Evolutionary conservation across 2,329 filamentous ascomycete species (phyloP), one percentile per base, ranked within the genome.

Genomic region (Penicillium sp.): DNA sequence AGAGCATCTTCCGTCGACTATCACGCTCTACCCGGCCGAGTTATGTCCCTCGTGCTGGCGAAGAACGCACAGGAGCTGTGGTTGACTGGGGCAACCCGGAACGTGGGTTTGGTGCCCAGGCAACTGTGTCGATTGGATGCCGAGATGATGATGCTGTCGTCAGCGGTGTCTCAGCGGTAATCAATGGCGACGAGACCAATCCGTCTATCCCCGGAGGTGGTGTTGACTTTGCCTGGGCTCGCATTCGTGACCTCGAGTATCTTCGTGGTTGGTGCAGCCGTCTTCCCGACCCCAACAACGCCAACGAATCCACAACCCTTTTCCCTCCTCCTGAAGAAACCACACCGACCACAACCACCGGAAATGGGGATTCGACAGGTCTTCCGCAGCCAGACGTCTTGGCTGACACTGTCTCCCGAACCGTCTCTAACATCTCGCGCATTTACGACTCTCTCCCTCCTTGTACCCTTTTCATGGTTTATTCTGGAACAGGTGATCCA

Each of bases 31-130:
- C 75, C 25, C 72, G 73, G 48, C 63, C 71, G 16, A 72, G 73
- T 38, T 78, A 78, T 66, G 68, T 50, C 61, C 69, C 55, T 59
- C 47, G 51, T 0, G 28, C 61, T 6, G 66, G 56, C 11, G 64
- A 69, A 38, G 69, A 68, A 52, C 68, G 72, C 31, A 77, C 75
- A 0, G 78, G 78, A 3, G 86, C 86, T 14, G 80, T 95, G 31
- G 82, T 97, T 22, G 94, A 99, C 74, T 96, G 93, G 88, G 93
- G 92, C 48, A 88, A 91, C 57, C 89, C 90, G 14, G 82, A 81
- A 60, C 79, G 82, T 50, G 84, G 83, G 5, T 82, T 84, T 56
- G 84, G 84, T 16, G 74, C 78, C 17, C 78, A 82, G 52, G 85
- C 84, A 3, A 78, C 77, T 22, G 76, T 82, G 33, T 76, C 79